Conservation (phyloP, 768 basidiomycete species). For the Multifurca ochricompacta region DNA sequence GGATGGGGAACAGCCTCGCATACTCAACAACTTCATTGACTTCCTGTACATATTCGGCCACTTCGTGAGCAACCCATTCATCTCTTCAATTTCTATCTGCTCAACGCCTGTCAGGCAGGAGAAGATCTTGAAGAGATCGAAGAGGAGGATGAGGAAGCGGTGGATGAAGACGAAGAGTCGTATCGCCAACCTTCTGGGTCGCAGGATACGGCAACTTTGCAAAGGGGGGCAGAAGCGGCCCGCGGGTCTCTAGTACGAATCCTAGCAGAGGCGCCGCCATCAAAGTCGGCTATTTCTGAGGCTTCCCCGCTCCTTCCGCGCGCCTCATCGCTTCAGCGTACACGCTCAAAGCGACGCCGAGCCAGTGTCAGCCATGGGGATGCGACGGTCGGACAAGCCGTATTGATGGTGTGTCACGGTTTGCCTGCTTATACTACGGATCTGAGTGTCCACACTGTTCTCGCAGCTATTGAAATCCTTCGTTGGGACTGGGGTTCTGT, state of each 20-base stretch:
- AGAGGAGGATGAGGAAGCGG: conserved; percentile 46
- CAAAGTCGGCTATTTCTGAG: conserved; percentile 30
- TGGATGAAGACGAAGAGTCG: conserved; percentile 24
- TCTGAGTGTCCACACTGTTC: neutral
- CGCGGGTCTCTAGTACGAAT: conserved; percentile 6
- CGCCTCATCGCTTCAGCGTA: conserved; percentile 34
- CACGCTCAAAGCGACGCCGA: conserved; percentile 47
- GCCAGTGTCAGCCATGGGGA: conserved; percentile 67
- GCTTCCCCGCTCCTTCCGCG: conserved; percentile 47
- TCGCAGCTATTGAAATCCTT: conserved; percentile 85
- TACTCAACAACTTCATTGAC: conserved; percentile 84
- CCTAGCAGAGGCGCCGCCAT: conserved; percentile 6
- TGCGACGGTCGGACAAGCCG: conserved; percentile 85
- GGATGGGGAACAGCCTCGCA: conserved; percentile 36
- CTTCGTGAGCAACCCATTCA: conserved; percentile 57
- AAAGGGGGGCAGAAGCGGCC: neutral
- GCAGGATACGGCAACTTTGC: neutral
- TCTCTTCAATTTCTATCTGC: neutral
- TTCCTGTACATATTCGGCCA: conserved; percentile 94
- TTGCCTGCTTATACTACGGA: neutral
- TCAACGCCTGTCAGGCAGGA: conserved; percentile 53
- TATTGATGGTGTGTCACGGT: conserved; percentile 66
- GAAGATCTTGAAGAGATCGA: conserved; percentile 73
- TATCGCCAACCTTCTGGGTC: conserved; percentile 15
- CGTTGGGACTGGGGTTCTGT: conserved; percentile 91